Conservation (phyloP, 331 rosid genomes). For the Malus hybrid region DNA sequence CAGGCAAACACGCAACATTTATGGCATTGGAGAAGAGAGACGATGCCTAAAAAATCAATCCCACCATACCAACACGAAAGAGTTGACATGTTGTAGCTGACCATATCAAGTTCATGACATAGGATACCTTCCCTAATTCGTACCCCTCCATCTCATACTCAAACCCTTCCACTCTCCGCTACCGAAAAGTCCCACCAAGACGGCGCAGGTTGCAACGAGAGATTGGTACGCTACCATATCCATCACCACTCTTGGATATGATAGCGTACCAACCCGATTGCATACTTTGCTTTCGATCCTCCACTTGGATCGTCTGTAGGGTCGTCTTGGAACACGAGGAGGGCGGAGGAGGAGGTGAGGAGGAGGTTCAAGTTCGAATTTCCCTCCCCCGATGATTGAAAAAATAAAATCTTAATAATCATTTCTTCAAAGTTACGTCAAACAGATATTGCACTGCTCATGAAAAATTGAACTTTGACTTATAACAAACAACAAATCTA, state of each 20-base stretch:
- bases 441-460: conserved; percentile 1
- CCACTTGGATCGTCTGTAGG: background rate
- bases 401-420: too few species aligned
- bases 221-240: conserved; percentile 33
- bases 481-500: conserved; percentile 24
- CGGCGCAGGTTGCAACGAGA: conserved; percentile 23
- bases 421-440: too few species aligned
- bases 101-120: conserved; percentile 37
- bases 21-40: conserved; percentile 58
- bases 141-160: conserved; percentile 41
- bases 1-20: conserved; percentile 46
- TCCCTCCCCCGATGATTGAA: too few species aligned
- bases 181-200: conserved; percentile 46
- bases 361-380: too few species aligned
- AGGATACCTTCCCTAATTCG: conserved; percentile 44
- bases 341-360: conserved; percentile 53
- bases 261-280: conserved; percentile 26
- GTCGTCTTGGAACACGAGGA: conserved; percentile 41
- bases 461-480: conserved; percentile 30
- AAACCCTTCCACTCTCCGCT: conserved; percentile 63
- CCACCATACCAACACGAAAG: conserved; percentile 36
- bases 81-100: conserved; percentile 48
- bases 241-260: conserved; percentile 38
- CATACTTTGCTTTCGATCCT: conserved; percentile 33
- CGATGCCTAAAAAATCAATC: conserved; percentile 62